Percentiles rank a stretch among this genome's conserved stretches.
Conservation (phyloP, 371 early-diverging fungal genomes). For the Mortierella sp. region DNA sequence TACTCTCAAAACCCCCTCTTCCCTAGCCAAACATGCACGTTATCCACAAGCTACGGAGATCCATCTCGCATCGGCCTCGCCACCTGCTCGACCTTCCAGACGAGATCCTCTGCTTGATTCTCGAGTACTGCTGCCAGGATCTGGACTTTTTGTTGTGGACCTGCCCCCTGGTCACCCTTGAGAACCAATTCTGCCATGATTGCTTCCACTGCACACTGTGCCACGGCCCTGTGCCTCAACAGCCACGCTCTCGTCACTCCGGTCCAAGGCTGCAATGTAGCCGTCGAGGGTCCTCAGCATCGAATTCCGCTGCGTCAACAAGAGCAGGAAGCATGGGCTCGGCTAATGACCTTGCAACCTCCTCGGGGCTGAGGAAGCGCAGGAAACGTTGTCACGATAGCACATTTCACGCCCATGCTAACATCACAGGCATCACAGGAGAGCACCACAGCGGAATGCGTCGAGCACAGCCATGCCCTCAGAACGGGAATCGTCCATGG, state of each 20-base stretch:
- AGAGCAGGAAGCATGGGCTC: background rate
- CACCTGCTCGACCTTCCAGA: constrained; percentile 44
- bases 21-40: too few species aligned
- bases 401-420: background rate
- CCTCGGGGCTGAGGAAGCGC: constrained; percentile 17
- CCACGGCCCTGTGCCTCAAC: constrained; percentile 19
- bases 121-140: constrained; percentile 48
- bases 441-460: background rate
- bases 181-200: constrained; percentile 44
- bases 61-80: constrained; percentile 33
- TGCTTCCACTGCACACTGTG: constrained; percentile 46
- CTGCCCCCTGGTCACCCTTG: constrained; percentile 34
- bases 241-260: too few species aligned
- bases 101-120: constrained; percentile 41
- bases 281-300: background rate
- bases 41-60: constrained; percentile 31
- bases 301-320: background rate
- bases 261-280: too few species aligned
- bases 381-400: constrained; percentile 13
- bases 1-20: too few species aligned
- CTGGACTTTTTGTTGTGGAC: constrained; percentile 49
- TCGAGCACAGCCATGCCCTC: constrained; percentile 19
- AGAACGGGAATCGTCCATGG: constrained; percentile 40
- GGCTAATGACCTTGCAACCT: background rate
- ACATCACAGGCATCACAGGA: background rate